A percentile compares a stretch with the other conserved stretches of the same genome.
phyloP scores from a whole-genome alignment of 2,329 filamentous ascomycete species.

The Pseudogymnoascus sp. region DNA sequence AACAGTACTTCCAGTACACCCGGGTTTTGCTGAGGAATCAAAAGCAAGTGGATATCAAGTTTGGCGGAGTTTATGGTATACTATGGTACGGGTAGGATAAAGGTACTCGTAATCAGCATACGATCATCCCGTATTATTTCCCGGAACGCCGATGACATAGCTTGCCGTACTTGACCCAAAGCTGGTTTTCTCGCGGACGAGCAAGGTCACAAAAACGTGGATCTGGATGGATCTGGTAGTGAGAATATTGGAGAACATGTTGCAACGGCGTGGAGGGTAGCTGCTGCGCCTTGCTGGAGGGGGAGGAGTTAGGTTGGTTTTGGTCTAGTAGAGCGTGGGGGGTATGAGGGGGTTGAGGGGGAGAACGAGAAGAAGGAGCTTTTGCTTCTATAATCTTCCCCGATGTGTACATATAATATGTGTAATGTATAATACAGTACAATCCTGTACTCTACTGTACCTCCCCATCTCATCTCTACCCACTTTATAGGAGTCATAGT shows the following conservation, averaged over 20 bases:
- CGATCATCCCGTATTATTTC: neutral
- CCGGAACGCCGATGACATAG: neutral
- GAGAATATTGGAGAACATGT: neutral
- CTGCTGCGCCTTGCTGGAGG: neutral
- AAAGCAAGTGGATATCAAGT: neutral
- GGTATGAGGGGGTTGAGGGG: neutral
- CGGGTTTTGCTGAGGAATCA: neutral
- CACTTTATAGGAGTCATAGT: neutral
- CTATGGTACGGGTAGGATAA: neutral
- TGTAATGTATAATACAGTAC: neutral
- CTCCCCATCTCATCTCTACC: neutral
- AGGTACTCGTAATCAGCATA: neutral
- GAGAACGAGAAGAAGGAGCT: neutral
- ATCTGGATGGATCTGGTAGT: neutral
- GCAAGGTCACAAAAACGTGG: neutral
- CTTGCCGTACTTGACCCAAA: neutral
- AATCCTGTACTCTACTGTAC: neutral
- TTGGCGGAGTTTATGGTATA: neutral
- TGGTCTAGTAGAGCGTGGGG: neutral
- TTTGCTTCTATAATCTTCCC: neutral
- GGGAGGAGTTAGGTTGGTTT: neutral
- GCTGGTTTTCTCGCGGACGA: neutral
- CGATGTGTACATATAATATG: neutral
- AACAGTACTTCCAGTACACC: neutral
- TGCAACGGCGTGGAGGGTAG: neutral